Evolutionary conservation across 2,329 filamentous ascomycete genomes (phyloP).

Genomic region (Aureobasidium pullulans): DNA sequence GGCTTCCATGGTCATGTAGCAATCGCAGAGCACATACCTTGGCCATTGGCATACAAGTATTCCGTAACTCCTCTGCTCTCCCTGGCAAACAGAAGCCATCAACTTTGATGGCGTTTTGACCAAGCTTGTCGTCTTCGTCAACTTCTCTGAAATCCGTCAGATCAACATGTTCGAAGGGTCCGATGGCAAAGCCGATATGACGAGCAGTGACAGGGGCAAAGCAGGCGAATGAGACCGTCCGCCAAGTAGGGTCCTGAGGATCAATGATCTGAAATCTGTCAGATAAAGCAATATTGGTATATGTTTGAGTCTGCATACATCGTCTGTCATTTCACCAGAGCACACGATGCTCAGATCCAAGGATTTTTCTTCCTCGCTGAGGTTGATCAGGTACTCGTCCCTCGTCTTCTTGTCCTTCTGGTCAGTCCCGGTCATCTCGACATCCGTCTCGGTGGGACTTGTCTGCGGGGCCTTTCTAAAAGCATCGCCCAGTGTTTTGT

Average conservation of each 20-base stretch:
- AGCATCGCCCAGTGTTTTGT: slow-evolving; percentile 76
- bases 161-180: slow-evolving; percentile 90
- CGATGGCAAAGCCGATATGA: slow-evolving; percentile 88
- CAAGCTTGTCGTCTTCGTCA: slow-evolving; percentile 85
- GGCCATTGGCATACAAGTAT: slow-evolving; percentile 79
- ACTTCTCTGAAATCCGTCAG: slow-evolving; percentile 82
- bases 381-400: slow-evolving; percentile 32
- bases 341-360: slow-evolving; percentile 86
- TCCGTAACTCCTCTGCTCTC: slow-evolving; percentile 71
- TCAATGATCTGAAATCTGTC: slow-evolving; percentile 48
- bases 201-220: slow-evolving; percentile 70
- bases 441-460: slow-evolving; percentile 20
- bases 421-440: slow-evolving; percentile 33
- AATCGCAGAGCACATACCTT: slow-evolving; percentile 27
- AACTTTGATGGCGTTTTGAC: slow-evolving; percentile 78
- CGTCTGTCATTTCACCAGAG: slow-evolving; percentile 81
- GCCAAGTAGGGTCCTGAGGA: slow-evolving; percentile 68
- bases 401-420: slow-evolving; percentile 5
- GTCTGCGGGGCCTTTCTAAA: slow-evolving; percentile 32
- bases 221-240: slow-evolving; percentile 79
- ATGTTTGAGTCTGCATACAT: slow-evolving; percentile 31
- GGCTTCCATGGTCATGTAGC: slow-evolving; percentile 14
- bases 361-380: slow-evolving; percentile 72
- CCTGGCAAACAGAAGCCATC: slow-evolving; percentile 87
- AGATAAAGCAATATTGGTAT: slow-evolving; percentile 20